phyloP scores from a whole-genome alignment of 352 stramenopile species.

The Globisporangium carolinianum region DNA sequence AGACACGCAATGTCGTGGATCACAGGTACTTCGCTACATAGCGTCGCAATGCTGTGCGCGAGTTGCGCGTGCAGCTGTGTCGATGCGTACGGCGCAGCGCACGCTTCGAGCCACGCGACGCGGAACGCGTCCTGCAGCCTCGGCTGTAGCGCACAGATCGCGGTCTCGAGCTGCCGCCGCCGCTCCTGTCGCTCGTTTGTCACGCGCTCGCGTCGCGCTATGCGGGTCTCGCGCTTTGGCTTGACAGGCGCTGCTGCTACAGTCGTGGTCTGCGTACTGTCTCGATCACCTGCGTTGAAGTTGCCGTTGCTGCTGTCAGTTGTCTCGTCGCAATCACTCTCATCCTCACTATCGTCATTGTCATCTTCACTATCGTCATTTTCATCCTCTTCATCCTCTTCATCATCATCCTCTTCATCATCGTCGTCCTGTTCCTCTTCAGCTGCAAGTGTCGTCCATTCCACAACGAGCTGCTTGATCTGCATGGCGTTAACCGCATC shows the following conservation, averaged over 20 bases:
- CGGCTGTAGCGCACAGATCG: constrained; percentile 18
- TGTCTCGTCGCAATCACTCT: not conserved
- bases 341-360: constrained; percentile 10
- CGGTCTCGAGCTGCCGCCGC: constrained; percentile 4
- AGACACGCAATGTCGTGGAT: constrained; percentile 28
- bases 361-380: constrained; percentile 8
- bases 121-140: constrained; percentile 29
- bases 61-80: constrained; percentile 18
- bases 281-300: too few relatives aligned
- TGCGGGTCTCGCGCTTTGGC: constrained; percentile 10
- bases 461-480: constrained; percentile 9
- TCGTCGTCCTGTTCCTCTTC: constrained; percentile 19
- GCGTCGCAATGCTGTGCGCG: constrained; percentile 16
- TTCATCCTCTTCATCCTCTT: constrained; percentile 21
- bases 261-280: too few relatives aligned
- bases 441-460: constrained; percentile 17
- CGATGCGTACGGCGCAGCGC: constrained; percentile 26
- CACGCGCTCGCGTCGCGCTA: constrained; percentile 1
- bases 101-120: constrained; percentile 18
- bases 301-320: not conserved
- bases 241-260: not conserved
- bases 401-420: constrained; percentile 22
- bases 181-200: constrained; percentile 11
- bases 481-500: constrained; percentile 20
- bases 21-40: constrained; percentile 37